Evolutionary conservation across 306 rosid species (phyloP).

Genomic region (Lagenaria siceraria): DNA sequence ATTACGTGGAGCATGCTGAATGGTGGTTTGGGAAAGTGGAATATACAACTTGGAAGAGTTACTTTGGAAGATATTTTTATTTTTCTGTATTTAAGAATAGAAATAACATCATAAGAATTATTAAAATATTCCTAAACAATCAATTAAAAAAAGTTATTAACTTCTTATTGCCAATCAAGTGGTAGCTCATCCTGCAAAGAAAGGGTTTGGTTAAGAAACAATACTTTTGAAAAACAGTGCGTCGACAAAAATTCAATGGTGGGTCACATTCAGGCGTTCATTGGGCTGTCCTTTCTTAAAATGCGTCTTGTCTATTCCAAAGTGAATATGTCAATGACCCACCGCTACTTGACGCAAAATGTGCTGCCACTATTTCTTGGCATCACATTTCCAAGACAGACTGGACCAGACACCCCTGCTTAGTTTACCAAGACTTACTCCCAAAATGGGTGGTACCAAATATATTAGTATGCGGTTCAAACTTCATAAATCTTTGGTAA

Average conservation of each 20-base stretch:
- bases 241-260: conserved; percentile 69
- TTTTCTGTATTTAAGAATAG: not conserved
- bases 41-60: not conserved
- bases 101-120: not conserved
- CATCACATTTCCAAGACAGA: conserved; percentile 6
- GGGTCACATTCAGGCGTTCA: conserved; percentile 38
- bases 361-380: conserved; percentile 13
- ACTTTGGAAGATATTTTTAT: not conserved
- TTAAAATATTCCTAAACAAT: not conserved
- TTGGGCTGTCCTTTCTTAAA: conserved; percentile 29
- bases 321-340: conserved; percentile 18
- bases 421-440: not conserved
- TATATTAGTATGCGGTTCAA: not conserved
- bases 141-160: not conserved
- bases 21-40: not conserved
- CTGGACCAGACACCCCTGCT: not conserved
- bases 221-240: conserved; percentile 19
- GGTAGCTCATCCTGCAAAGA: conserved; percentile 1
- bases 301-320: conserved; percentile 25
- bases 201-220: not conserved
- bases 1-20: not conserved
- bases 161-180: conserved; percentile 1
- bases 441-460: not conserved
- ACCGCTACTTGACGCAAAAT: conserved; percentile 22
- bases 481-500: not conserved